Evolutionary conservation across 225 moss, liverwort and hornwort species (phyloP), one percentile per base, ranked within the genome.

Genomic region (Takakia lepidozioides): DNA sequence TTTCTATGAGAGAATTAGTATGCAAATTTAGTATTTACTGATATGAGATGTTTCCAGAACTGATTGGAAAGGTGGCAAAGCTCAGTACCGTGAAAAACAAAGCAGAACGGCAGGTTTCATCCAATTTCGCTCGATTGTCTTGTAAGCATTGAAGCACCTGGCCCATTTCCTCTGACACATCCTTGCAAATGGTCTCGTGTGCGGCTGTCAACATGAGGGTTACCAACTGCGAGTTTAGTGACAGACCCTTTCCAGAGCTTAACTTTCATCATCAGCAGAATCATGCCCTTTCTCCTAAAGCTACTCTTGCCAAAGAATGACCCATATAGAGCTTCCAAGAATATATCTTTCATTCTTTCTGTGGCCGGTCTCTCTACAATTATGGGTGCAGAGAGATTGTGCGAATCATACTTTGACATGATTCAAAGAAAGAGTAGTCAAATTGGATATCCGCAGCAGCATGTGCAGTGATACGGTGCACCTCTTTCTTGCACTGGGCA

Each of bases 131-230:
- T 49, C 62, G 62, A 15, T 44, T n/a, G 10, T 43, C 32, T 71
- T 76, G 75, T 27, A 76, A 62, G 62, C 75, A 76, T 14, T 57
- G 49, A 29, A 76, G 54, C 35, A 76, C 75, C 34, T 59, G 58
- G 52, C 50, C 58, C 46, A 61, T 71, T 9, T 45, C 62, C 17
- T 38, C 38, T 3, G 38, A 10, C 38, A 38, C 27, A 6, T 48
- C 41, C 49, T 59, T 67, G 50, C 75, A 76, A 25, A 49, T 26
- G 13, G 19, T 46, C 13, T 15, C 20, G 3, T 19, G 19, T 46
- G 46, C 46, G 13, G 5, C 46, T 46, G 46, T 37, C 17, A 38
- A 3, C 38, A 14, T 38, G 38, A 3, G n/a, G n/a, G 17, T 17
- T 15, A 17, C 38, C 38, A 38, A n/a, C n/a, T n/a, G n/a, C n/a